A percentile compares a stretch with the other conserved stretches of the same genome.
phyloP scores from a whole-genome alignment of 2,329 filamentous ascomycete species.

The Sphaerulina populicola region DNA sequence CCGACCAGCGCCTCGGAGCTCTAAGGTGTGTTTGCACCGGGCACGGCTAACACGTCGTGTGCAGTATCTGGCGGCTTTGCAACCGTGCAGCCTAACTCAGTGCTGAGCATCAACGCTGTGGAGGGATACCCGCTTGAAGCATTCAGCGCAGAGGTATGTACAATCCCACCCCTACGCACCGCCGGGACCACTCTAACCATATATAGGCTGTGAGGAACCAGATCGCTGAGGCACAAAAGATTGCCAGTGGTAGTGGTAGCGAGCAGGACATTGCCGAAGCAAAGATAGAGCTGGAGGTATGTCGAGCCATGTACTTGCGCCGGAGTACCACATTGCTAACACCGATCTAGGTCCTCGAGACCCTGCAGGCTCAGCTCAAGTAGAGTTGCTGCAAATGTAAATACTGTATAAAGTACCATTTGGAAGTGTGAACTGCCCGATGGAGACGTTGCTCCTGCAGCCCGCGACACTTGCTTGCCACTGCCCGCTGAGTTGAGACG shows the following conservation, averaged over 20 bases:
- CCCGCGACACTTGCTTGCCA: too few relatives aligned
- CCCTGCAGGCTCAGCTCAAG: slow-evolving; percentile 71
- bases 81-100: slow-evolving; percentile 88
- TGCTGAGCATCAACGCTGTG: slow-evolving; percentile 95
- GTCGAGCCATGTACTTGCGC: slow-evolving; percentile 28
- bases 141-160: slow-evolving; percentile 71
- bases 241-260: slow-evolving; percentile 79
- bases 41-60: slow-evolving; percentile 6
- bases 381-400: slow-evolving; percentile 42
- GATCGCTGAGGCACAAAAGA: slow-evolving; percentile 92
- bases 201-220: slow-evolving; percentile 69
- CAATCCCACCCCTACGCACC: neutral
- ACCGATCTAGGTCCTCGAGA: slow-evolving; percentile 63
- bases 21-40: neutral
- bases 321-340: neutral
- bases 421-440: slow-evolving; percentile 7
- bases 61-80: slow-evolving; percentile 94
- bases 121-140: slow-evolving; percentile 93
- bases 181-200: neutral
- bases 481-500: neutral
- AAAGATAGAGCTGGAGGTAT: slow-evolving; percentile 92
- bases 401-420: slow-evolving; percentile 22
- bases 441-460: neutral
- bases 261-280: slow-evolving; percentile 98
- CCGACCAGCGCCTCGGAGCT: neutral